phyloP scores from a whole-genome alignment of 805 yeast genomes.

The Ogataea salicorniae region DNA sequence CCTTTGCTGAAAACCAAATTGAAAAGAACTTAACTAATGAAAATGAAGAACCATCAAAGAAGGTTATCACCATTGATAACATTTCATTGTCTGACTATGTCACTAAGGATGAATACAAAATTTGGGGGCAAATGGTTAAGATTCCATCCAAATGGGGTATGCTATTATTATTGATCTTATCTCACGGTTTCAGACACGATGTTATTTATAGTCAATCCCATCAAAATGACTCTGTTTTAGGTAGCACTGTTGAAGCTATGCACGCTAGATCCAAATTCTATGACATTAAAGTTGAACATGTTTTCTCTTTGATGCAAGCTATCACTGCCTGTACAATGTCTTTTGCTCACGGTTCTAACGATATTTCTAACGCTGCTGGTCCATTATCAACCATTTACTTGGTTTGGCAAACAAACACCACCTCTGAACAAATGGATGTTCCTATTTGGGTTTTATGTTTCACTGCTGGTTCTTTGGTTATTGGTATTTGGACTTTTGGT shows the following conservation, averaged over 20 bases:
- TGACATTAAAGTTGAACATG: slow-evolving; percentile 64
- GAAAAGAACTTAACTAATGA: slow-evolving; percentile 9
- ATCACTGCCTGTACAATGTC: slow-evolving; percentile 77
- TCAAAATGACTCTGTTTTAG: slow-evolving; percentile 31
- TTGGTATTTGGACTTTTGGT: slow-evolving; percentile 70
- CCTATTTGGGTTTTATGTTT: slow-evolving; percentile 70
- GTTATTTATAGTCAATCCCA: slow-evolving; percentile 46
- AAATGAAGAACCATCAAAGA: slow-evolving; percentile 11
- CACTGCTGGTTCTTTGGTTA: slow-evolving; percentile 60
- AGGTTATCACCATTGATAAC: slow-evolving; percentile 29
- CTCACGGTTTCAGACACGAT: slow-evolving; percentile 64
- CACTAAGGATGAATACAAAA: slow-evolving; percentile 12
- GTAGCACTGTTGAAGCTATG: slow-evolving; percentile 44
- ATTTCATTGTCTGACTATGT: slow-evolving; percentile 6
- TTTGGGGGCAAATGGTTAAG: slow-evolving; percentile 38
- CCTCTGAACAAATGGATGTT: slow-evolving; percentile 45
- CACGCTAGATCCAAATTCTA: slow-evolving; percentile 59
- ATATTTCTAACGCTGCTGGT: slow-evolving; percentile 73
- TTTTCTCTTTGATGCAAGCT: slow-evolving; percentile 64
- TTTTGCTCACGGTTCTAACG: slow-evolving; percentile 79
- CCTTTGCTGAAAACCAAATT: slow-evolving; percentile 13
- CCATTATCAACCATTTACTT: slow-evolving; percentile 63
- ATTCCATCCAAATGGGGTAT: slow-evolving; percentile 51
- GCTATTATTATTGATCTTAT: slow-evolving; percentile 42
- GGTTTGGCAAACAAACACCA: slow-evolving; percentile 51